Conservation (phyloP, 345 rosid species). For the Gossypium sturtianum region DNA sequence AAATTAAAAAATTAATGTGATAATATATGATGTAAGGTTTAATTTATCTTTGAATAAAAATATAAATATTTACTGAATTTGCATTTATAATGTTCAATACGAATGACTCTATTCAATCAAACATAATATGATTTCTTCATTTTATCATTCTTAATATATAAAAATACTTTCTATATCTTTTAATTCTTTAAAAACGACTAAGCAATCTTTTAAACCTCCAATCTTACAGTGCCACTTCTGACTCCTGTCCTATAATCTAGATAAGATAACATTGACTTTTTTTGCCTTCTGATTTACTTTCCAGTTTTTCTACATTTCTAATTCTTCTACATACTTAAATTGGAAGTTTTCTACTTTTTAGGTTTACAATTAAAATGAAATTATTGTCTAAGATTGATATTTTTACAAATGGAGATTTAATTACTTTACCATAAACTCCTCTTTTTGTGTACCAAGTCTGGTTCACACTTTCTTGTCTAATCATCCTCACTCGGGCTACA, state of each 20-base stretch:
- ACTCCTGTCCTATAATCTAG: background rate
- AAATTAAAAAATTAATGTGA: too few relatives aligned
- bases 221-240: background rate
- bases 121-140: too few relatives aligned
- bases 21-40: too few relatives aligned
- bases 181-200: too few relatives aligned
- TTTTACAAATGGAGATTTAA: too few relatives aligned
- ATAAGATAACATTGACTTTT: background rate
- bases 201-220: background rate
- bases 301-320: background rate
- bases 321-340: background rate
- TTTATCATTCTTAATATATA: background rate
- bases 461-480: background rate
- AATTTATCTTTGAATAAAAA: too few relatives aligned
- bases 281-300: too few relatives aligned
- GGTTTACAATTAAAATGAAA: too few relatives aligned
- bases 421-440: background rate
- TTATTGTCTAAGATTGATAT: too few relatives aligned
- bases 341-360: background rate
- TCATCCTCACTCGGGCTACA: background rate
- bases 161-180: background rate
- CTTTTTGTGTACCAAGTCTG: background rate
- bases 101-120: too few relatives aligned
- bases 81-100: too few relatives aligned
- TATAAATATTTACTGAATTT: too few relatives aligned